These are phyloP conservation scores for Talaromyces sp. DNA, from an alignment of 2,329 filamentous ascomycete genomes.

Conservation along the genomic window DNA sequence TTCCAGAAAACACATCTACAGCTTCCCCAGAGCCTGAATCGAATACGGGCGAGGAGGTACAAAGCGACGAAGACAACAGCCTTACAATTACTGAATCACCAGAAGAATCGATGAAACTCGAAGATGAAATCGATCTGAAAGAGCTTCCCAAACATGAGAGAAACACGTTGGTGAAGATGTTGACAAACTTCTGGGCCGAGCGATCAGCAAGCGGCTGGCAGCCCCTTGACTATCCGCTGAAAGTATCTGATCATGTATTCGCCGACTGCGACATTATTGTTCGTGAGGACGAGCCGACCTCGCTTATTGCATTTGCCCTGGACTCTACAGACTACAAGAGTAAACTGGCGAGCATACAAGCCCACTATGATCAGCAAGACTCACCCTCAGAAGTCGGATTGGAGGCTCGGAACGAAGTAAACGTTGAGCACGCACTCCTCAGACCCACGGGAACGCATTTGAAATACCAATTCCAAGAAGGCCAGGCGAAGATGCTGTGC, in stretches of 20 bases:
- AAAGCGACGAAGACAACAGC: conserved; percentile 72
- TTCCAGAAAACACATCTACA: conserved; percentile 26
- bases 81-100: conserved; percentile 54
- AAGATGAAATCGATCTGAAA: conserved; percentile 55
- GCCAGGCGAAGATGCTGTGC: conserved; percentile 90
- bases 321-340: conserved; percentile 80
- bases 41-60: conserved; percentile 61
- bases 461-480: conserved; percentile 92
- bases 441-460: conserved; percentile 85
- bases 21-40: conserved; percentile 43
- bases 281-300: conserved; percentile 93
- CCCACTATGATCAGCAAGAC: conserved; percentile 27
- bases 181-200: conserved; percentile 98
- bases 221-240: conserved; percentile 85
- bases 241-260: conserved; percentile 86
- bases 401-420: conserved; percentile 56
- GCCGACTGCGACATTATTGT: conserved; percentile 96
- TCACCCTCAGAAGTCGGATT: conserved; percentile 24
- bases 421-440: conserved; percentile 79
- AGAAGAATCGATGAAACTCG: conserved; percentile 48
- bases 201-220: conserved; percentile 93
- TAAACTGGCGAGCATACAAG: conserved; percentile 59
- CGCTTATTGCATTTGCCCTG: conserved; percentile 87
- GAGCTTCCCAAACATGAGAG: conserved; percentile 91
- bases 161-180: conserved; percentile 86